phyloP scores from a whole-genome alignment of 2,329 filamentous ascomycete genomes.

The Stagonosporopsis chrysanthemi region DNA sequence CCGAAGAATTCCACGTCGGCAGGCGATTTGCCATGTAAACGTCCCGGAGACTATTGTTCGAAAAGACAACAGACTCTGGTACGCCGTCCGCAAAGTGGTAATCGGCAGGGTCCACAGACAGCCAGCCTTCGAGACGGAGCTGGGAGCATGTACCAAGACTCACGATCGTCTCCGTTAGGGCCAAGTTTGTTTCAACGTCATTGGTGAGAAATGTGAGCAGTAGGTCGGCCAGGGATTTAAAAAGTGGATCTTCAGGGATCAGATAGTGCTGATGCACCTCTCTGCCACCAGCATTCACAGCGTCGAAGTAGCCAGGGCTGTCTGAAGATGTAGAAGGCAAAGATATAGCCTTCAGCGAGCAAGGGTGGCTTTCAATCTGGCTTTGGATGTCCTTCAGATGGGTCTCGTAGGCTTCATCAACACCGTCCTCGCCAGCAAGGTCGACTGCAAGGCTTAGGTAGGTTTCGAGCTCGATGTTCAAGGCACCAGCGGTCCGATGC shows the following conservation, averaged over 20 bases:
- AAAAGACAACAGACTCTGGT: conserved; percentile 33
- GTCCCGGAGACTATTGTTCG: conserved; percentile 41
- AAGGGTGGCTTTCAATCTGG: conserved; percentile 75
- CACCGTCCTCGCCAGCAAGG: conserved; percentile 72
- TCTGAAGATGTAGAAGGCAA: conserved; percentile 67
- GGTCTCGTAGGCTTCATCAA: conserved; percentile 75
- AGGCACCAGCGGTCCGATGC: conserved; percentile 73
- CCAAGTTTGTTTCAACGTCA: conserved; percentile 87
- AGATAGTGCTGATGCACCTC: conserved; percentile 66
- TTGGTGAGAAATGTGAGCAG: conserved; percentile 87
- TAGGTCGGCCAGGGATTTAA: conserved; percentile 62
- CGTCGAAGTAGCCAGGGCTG: conserved; percentile 56
- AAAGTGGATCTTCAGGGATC: conserved; percentile 67
- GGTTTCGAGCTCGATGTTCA: conserved; percentile 77
- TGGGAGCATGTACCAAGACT: conserved; percentile 85
- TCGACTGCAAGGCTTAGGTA: conserved; percentile 73
- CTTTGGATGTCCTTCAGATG: conserved; percentile 75
- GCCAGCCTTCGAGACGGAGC: conserved; percentile 88
- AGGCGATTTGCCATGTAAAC: conserved; percentile 46
- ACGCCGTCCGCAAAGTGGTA: conserved; percentile 46
- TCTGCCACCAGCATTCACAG: conserved; percentile 61
- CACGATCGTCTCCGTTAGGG: conserved; percentile 82
- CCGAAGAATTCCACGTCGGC: conserved; percentile 47
- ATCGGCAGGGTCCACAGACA: conserved; percentile 72
- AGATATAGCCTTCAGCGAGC: conserved; percentile 72